phyloP scores from a whole-genome alignment of 441 rosid species.

The Aleurites moluccanus region DNA sequence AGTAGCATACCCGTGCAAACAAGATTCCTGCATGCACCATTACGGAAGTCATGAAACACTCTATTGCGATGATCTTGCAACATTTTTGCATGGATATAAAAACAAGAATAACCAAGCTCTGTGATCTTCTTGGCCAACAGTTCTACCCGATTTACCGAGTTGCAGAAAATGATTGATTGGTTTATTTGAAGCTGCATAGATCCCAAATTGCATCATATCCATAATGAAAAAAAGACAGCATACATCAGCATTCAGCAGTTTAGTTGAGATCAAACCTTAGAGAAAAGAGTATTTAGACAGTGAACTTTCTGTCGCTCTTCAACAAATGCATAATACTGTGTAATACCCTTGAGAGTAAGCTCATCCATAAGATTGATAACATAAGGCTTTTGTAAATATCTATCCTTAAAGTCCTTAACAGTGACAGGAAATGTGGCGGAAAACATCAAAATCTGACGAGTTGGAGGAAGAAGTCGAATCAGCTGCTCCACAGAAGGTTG shows the following conservation, averaged over 20 bases:
- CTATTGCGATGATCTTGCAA: conserved; percentile 98
- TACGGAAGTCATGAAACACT: conserved; percentile 98
- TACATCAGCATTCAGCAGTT: conserved; percentile 4
- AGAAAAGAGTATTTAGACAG: conserved; percentile 92
- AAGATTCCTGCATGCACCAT: conserved; percentile 99
- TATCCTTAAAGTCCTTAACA: conserved; percentile 92
- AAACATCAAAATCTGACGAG: conserved; percentile 91
- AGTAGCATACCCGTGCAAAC: conserved; percentile 87
- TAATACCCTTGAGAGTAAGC: conserved; percentile 95
- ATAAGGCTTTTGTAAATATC: conserved; percentile 78
- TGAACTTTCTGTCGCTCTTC: conserved; percentile 99
- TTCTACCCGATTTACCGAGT: conserved; percentile 97
- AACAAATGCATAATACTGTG: conserved; percentile 95
- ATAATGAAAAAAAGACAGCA: conserved; percentile 9
- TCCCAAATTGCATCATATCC: conserved; percentile 19
- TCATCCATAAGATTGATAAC: conserved; percentile 98
- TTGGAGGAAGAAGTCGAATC: conserved; percentile 73
- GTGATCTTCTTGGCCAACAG: conserved; percentile 97
- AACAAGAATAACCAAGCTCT: conserved; percentile 97
- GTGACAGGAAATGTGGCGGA: conserved; percentile 98
- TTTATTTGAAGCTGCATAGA: conserved; percentile 90
- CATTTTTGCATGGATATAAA: conserved; percentile 98
- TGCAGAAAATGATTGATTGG: conserved; percentile 97
- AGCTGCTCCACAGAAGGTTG: conserved; percentile 94
- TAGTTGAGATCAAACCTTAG: conserved; percentile 62